Percentiles rank a stretch among this genome's conserved stretches.
phyloP scores from a whole-genome alignment of 2,329 filamentous ascomycete species.

The Beauveria varroae region DNA sequence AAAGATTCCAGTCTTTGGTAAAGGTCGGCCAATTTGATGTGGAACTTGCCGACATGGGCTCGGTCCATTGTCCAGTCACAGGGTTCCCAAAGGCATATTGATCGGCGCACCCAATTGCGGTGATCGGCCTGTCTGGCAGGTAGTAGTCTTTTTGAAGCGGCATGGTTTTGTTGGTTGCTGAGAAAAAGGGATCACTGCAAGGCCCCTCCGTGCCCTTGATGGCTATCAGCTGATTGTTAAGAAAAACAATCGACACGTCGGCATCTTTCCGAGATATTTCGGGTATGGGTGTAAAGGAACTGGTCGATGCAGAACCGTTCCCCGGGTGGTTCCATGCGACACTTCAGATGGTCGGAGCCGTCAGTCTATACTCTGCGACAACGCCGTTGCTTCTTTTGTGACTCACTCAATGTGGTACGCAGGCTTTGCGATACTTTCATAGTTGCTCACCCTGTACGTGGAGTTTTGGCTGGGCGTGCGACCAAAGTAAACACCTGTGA shows the following conservation, averaged over 20 bases:
- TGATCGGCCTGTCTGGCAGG: conserved; percentile 4
- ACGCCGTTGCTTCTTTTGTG: background rate
- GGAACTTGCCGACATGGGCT: background rate
- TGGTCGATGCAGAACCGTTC: background rate
- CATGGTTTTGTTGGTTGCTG: background rate
- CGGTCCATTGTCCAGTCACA: background rate
- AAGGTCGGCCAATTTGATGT: background rate
- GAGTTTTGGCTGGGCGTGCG: background rate
- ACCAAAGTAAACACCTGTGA: conserved; percentile 5
- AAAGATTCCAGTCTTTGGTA: background rate
- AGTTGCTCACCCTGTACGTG: conserved; percentile 7
- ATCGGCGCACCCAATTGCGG: conserved; percentile 10
- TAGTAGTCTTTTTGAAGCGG: background rate
- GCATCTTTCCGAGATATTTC: conserved; percentile 5
- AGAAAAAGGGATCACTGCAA: conserved; percentile 10
- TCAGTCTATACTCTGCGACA: background rate
- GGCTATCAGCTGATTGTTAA: conserved; percentile 9
- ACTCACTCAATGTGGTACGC: conserved; percentile 5
- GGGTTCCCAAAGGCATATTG: conserved; percentile 11
- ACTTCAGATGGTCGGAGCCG: background rate
- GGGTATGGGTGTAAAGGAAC: background rate
- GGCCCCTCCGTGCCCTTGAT: conserved; percentile 6
- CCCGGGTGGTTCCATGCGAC: background rate
- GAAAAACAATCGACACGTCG: conserved; percentile 9
- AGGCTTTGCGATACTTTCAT: background rate